Percentiles rank a stretch among this genome's conserved stretches.
These are phyloP conservation scores for Calonectria henricotiae DNA, from an alignment of 2,329 filamentous ascomycete genomes.

Conservation along the genomic window DNA sequence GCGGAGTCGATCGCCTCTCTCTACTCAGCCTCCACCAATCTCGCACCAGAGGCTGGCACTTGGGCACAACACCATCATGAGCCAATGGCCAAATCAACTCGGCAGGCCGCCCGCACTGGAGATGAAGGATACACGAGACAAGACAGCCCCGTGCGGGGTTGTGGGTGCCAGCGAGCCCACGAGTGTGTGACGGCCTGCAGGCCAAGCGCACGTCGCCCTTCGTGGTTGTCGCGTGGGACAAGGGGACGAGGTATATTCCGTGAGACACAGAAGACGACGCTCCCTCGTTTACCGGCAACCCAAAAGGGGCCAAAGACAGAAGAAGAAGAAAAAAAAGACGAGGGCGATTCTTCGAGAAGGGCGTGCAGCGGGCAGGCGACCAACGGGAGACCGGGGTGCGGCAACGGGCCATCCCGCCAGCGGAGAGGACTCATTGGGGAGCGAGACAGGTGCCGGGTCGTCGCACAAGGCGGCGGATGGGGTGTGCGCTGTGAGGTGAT, in stretches of 20 bases:
- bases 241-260: conserved; percentile 15
- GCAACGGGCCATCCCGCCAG: conserved; percentile 31
- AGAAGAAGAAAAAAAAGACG: background rate
- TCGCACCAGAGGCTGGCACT: conserved; percentile 1
- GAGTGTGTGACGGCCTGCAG: conserved; percentile 1
- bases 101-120: background rate
- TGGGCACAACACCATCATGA: conserved; percentile 11
- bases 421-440: conserved; percentile 12
- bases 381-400: conserved; percentile 23
- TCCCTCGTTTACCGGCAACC: background rate
- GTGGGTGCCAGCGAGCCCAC: background rate
- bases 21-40: conserved; percentile 29
- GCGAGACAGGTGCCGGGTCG: background rate
- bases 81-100: conserved; percentile 10
- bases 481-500: background rate
- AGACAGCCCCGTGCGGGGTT: conserved; percentile 34
- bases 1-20: conserved; percentile 9
- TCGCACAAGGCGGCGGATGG: background rate
- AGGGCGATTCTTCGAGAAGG: background rate
- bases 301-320: no score
- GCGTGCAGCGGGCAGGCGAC: conserved; percentile 6
- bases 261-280: background rate
- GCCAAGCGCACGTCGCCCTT: conserved; percentile 14
- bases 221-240: conserved; percentile 9
- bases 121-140: background rate